phyloP scores from a whole-genome alignment of 2,329 filamentous ascomycete genomes.

The Colletotrichum falcatum region DNA sequence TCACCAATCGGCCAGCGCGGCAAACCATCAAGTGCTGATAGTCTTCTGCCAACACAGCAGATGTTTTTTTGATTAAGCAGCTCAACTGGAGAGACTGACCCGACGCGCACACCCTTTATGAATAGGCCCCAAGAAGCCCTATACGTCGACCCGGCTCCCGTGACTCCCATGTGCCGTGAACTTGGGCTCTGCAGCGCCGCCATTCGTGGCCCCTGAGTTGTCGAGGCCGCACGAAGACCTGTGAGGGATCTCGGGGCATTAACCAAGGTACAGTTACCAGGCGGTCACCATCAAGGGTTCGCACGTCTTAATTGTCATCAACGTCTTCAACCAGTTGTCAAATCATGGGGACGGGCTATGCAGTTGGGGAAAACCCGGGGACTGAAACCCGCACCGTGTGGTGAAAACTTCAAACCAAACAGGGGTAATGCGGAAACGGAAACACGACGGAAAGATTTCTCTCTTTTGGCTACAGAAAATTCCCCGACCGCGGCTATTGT shows the following conservation, averaged over 20 bases:
- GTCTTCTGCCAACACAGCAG: background rate
- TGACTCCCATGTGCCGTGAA: constrained; percentile 9
- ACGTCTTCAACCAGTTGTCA: background rate
- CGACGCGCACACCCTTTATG: background rate
- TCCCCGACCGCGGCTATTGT: background rate
- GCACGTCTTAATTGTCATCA: too few species aligned
- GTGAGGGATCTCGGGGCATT: too few species aligned
- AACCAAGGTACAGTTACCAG: too few species aligned
- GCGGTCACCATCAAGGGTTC: too few species aligned
- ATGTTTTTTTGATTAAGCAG: background rate
- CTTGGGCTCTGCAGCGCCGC: constrained; percentile 10
- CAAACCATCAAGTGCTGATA: background rate
- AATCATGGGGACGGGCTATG: background rate
- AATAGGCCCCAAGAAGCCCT: background rate
- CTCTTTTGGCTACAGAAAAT: background rate
- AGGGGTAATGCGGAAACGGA: background rate
- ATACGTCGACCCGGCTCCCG: background rate
- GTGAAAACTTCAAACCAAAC: background rate
- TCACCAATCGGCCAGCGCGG: constrained; percentile 6
- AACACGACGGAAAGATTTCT: background rate
- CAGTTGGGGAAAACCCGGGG: background rate
- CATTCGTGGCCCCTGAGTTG: background rate
- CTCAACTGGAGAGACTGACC: background rate
- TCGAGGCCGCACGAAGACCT: background rate
- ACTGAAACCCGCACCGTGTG: background rate